These are phyloP conservation scores for Ogataea pignaliae DNA, from an alignment of 805 yeast genomes.

Conservation along the genomic window DNA sequence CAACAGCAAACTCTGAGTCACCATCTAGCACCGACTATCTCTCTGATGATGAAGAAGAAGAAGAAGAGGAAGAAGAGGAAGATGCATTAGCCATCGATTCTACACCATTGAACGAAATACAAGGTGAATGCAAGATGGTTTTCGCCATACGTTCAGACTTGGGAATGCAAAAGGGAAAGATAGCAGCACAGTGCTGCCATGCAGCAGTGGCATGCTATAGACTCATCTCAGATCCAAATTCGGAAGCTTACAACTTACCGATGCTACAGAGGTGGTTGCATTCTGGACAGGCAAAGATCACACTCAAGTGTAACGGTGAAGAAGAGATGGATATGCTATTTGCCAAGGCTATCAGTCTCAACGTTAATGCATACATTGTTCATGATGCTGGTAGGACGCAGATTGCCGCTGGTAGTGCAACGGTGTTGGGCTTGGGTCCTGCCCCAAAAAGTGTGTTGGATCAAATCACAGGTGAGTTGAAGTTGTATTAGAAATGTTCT, in stretches of 20 bases:
- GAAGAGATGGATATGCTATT: slow-evolving; percentile 73
- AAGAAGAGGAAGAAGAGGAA: slow-evolving; percentile 33
- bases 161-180: slow-evolving; percentile 90
- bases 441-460: slow-evolving; percentile 83
- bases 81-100: slow-evolving; percentile 54
- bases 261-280: slow-evolving; percentile 72
- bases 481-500: slow-evolving; percentile 56
- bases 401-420: slow-evolving; percentile 92
- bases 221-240: slow-evolving; percentile 48
- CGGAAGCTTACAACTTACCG: slow-evolving; percentile 54
- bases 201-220: slow-evolving; percentile 93
- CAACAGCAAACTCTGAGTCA: slow-evolving; percentile 5
- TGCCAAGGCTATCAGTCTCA: slow-evolving; percentile 75
- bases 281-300: slow-evolving; percentile 90
- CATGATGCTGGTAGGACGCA: slow-evolving; percentile 98
- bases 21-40: slow-evolving; percentile 22
- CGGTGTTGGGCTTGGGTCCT: slow-evolving; percentile 96
- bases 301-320: slow-evolving; percentile 66
- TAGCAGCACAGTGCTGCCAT: slow-evolving; percentile 97
- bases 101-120: slow-evolving; percentile 53
- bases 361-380: slow-evolving; percentile 73
- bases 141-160: slow-evolving; percentile 83
- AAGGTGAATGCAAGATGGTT: slow-evolving; percentile 84
- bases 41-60: slow-evolving; percentile 25
- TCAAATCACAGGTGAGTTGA: slow-evolving; percentile 73